Conservation (phyloP, 2,329 filamentous ascomycete genomes). For the Talaromyces islandicus region DNA sequence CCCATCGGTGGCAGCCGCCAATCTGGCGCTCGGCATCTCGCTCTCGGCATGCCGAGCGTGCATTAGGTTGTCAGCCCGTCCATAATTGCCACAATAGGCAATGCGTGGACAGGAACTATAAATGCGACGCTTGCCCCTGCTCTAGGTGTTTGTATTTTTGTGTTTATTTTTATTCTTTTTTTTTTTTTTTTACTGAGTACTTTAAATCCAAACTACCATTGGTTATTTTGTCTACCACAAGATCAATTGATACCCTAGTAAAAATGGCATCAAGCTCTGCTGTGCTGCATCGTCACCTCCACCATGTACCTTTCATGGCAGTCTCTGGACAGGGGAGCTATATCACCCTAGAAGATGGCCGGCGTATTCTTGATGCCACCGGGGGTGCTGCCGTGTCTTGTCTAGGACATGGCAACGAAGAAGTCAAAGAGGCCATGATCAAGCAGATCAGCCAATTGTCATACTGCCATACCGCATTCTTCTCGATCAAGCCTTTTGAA, state of each 20-base stretch:
- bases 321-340: slow-evolving; percentile 46
- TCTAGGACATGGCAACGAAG: slow-evolving; percentile 59
- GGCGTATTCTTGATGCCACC: slow-evolving; percentile 63
- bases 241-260: background rate
- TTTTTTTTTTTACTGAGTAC: too few relatives aligned
- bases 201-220: background rate
- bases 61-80: background rate
- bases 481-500: slow-evolving; percentile 49
- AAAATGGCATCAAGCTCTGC: slow-evolving; percentile 13
- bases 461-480: slow-evolving; percentile 57
- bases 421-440: slow-evolving; percentile 55
- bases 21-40: slow-evolving; percentile 22
- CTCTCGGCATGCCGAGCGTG: slow-evolving; percentile 23
- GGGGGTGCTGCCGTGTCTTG: slow-evolving; percentile 68
- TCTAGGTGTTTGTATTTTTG: too few relatives aligned
- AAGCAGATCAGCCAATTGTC: slow-evolving; percentile 54
- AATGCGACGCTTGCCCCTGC: background rate
- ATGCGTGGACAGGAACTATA: background rate
- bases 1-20: slow-evolving; percentile 16
- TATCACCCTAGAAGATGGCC: slow-evolving; percentile 50
- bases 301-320: slow-evolving; percentile 42
- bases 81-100: background rate
- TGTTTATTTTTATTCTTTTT: too few relatives aligned
- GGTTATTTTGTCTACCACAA: background rate
- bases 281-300: slow-evolving; percentile 50